Conservation (phyloP, 2,329 filamentous ascomycete species). For the Beauveria asiatica region DNA sequence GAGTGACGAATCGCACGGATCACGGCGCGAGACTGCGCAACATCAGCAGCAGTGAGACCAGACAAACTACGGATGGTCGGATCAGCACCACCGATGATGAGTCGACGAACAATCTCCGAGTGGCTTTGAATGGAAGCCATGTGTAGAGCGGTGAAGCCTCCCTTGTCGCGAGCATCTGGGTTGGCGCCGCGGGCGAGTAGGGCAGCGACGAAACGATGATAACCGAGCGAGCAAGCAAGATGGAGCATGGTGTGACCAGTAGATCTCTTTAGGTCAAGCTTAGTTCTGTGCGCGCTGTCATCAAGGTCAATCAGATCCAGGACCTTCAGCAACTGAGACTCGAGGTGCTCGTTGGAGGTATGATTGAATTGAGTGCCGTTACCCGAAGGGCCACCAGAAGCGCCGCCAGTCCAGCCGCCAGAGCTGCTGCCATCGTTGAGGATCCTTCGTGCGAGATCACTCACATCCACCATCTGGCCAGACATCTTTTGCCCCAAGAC, state of each 20-base stretch:
- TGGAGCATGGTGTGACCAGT: conserved; percentile 78
- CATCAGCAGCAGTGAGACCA: conserved; percentile 62
- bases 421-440: conserved; percentile 37
- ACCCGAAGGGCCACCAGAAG: conserved; percentile 30
- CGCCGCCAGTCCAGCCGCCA: conserved; percentile 37
- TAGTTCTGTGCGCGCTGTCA: conserved; percentile 59
- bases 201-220: conserved; percentile 67
- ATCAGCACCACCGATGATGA: conserved; percentile 67
- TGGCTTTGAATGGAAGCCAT: conserved; percentile 71
- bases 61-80: conserved; percentile 60
- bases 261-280: conserved; percentile 54
- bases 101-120: conserved; percentile 63
- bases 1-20: conserved; percentile 54
- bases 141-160: conserved; percentile 75
- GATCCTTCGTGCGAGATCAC: conserved; percentile 53
- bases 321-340: conserved; percentile 61
- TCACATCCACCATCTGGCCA: conserved; percentile 51
- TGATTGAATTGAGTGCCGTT: conserved; percentile 37
- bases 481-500: conserved; percentile 58
- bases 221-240: conserved; percentile 65
- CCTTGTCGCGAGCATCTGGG: conserved; percentile 64
- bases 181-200: conserved; percentile 71
- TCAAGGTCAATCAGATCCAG: conserved; percentile 74
- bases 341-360: conserved; percentile 44
- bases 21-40: conserved; percentile 58